Evolutionary conservation across 352 stramenopile genomes (phyloP), one percentile per base, ranked within the genome.

Genomic region (Phytophthora podocarpi): DNA sequence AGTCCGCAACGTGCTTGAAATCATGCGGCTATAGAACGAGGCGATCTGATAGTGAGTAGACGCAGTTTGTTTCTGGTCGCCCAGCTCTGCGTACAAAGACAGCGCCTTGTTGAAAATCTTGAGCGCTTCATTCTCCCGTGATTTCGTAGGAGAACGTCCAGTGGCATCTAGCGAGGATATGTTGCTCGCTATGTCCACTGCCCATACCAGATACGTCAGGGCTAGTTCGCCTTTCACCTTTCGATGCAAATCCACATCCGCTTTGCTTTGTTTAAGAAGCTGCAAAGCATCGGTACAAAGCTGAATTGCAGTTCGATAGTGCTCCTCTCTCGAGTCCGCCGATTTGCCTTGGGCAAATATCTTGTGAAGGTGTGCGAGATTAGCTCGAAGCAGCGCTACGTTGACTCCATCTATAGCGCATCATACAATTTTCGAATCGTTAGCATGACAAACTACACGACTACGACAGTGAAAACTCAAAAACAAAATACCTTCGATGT

Each of bases 11-110:
- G 79, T 77, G 8, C 60, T 71, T 0, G 80, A 72, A 35, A 93
- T 90, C 36, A 75, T 80, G 5, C 81, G 72, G 8, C 76, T 79
- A 53, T 93, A 74, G 56, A 90, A 96, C 3, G 82, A 89, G 4
- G 87, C 87, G 43, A 96, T 90, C 48, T 96, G 87, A 49, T 96
- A 96, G 50, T 96, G 85, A 9, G 85, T 93, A 12, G 87, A 80
- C 5, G 85, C 87, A 4, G 74, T 61, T 58, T 96, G 87, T 64
- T 93, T 93, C 35, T 51, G 32, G 42, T 94, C 85, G 4, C 56
- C 66, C 10, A 96, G 60, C 52, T 96, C 85, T 2, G 70, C 65
- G 56, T 96, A 96, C 31, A 96, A 47, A 11, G 84, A 74, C 23
- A 96, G 49, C 15, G 87, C 81, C 40, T 84, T 90, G 51, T 85